Conservation (phyloP, 306 rosid genomes). For the Prunus persica region Prunus_persica_NCBIv2 NC_034009.1:25576001-25576500, state of each 20-base stretch:
- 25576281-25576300: slow-evolving; percentile 41
- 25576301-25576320: slow-evolving; percentile 43
- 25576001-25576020: slow-evolving; percentile 32
- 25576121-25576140: slow-evolving; percentile 41
- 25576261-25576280: slow-evolving; percentile 7
- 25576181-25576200: slow-evolving; percentile 23
- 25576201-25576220: slow-evolving; percentile 28
- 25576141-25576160: slow-evolving; percentile 42
- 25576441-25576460: slow-evolving; percentile 41
- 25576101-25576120: slow-evolving; percentile 46
- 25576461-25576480: slow-evolving; percentile 21
- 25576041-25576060: slow-evolving; percentile 41
- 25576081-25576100: slow-evolving; percentile 31
- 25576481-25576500: slow-evolving; percentile 37
- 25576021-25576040: slow-evolving; percentile 41
- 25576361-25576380: slow-evolving; percentile 25
- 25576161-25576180: slow-evolving; percentile 36
- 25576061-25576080: slow-evolving; percentile 47
- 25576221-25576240: slow-evolving; percentile 31
- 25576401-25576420: slow-evolving; percentile 36
- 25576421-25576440: slow-evolving; percentile 22
- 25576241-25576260: slow-evolving; percentile 26
- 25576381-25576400: slow-evolving; percentile 34
- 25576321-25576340: slow-evolving; percentile 43
- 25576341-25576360: slow-evolving; percentile 42